Evolutionary conservation across 2,329 filamentous ascomycete species (phyloP), one percentile per base, ranked within the genome.

Genomic region (Diaporthe eres): DNA sequence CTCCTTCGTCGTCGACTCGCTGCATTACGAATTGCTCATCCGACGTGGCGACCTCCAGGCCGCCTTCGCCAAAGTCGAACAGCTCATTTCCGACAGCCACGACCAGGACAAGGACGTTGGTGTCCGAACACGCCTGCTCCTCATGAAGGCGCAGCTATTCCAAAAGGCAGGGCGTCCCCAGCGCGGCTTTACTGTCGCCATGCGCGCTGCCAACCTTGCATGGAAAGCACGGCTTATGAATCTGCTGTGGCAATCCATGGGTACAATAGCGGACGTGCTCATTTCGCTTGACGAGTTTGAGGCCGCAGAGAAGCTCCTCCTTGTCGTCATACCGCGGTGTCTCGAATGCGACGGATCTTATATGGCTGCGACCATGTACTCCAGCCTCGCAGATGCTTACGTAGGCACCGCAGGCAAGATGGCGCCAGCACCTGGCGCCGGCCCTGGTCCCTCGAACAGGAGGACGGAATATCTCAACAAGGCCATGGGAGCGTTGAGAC

Each of bases 181-280:
- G 79, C 91, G 93, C 76, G 95, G 92, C 0, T 95, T 98, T 82
- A 95, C 94, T 2, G 88, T 96, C 7, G 92, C 92, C 6, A 88
- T 97, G 80, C 90, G 94, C 58, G 95, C 95, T 0, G 92, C 94
- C 3, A 93, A 90, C 80, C 90, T 95, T 25, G 93, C 94, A 0
- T 92, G 94, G 86, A 90, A 92, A 63, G 90, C 93, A 1, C 89
- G 92, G 1, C 85, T 96, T 10, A 87, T 96, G 22, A 90, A 91
- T 0, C 89, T 90, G 25, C 86, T 98, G 10, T 97, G 95, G 92
- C 90, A 93, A 77, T 91, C 94, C 0, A 88, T 94, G 2, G 92
- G 91, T 1, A 87, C 90, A 0, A 82, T 98, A 1, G 89, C 92
- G 4, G 90, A 89, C 25, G 92, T 97, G 25, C 86, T 98, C 0